Base-by-base conservation (phyloP, 2,329 filamentous ascomycete species). In the Sclerotinia trifoliorum region DNA sequence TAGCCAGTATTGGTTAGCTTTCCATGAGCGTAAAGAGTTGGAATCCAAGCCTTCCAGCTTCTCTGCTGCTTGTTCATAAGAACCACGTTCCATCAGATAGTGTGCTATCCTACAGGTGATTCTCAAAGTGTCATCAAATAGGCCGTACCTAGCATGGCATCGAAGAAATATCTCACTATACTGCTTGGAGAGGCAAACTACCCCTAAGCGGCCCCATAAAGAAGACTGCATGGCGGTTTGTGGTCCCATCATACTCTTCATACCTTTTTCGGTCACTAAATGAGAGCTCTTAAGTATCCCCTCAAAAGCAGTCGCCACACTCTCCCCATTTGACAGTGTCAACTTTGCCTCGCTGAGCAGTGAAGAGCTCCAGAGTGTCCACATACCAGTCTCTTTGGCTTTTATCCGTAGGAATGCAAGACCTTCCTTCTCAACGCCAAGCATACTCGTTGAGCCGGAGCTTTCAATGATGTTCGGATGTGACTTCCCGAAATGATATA, bases 401-500 rank as follows among this genome's bases (percentile, higher is more conserved):
- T 95, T 95, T 21, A 89, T 86, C 71, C 94, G 93, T 51, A 98
- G 84, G 74, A 95, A 97, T 0, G 88, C 85, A 8, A 97, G 83
- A 0, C 89, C 93, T 76, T 97, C 93, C 72, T 90, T 90, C 65
- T 93, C 91, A 46, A 88, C 89, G 0, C 90, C 92, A 11, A 93
- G 81, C 83, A 93, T 88, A 68, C 88, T 92, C 74, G 86, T 88
- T 51, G 90, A 88, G 70, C 89, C 90, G 7, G 90, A 83, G 64
- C 88, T 86, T 61, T 83, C 86, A 72, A 93, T 87, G n/a, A 93
- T 84, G 65, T 87, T 84, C 0, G 93, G 91, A 74, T 94, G 93
- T 0, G 91, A 88, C 75, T 93, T 92, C n/a, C 90, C 91, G 74
- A 97, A 96, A 76, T 97, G 93, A 75, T 96, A 96, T 3, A 98